A percentile compares a stretch with the other conserved stretches of the same genome.
Evolutionary conservation across 257 asterid species (phyloP).

Genomic region (Rauvolfia tetraphylla): DNA sequence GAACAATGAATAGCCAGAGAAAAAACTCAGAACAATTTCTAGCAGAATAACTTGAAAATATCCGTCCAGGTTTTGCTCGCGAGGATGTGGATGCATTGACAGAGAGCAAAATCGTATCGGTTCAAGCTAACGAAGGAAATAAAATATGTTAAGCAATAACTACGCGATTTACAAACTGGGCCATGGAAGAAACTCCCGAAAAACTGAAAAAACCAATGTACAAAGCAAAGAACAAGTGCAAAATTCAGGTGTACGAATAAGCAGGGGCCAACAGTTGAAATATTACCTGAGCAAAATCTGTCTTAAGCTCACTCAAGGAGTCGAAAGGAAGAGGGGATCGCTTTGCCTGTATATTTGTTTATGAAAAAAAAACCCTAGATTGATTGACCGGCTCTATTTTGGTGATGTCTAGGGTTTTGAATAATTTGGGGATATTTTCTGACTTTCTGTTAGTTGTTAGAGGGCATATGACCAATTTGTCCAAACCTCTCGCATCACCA

Average conservation of each 20-base stretch:
- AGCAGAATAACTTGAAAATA: neutral
- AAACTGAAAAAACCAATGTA: neutral
- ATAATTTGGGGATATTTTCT: slow-evolving; percentile 4
- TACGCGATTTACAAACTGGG: neutral
- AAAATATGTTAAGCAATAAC: neutral
- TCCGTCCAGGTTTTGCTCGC: neutral
- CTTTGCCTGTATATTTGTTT: neutral
- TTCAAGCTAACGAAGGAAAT: neutral
- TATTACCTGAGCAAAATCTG: neutral
- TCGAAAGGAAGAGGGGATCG: neutral
- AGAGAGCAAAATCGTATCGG: neutral
- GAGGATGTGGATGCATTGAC: neutral
- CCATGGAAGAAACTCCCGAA: neutral
- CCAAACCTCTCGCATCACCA: neutral
- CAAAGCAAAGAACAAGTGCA: neutral
- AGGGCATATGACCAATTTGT: slow-evolving; percentile 6
- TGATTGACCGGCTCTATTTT: neutral
- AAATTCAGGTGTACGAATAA: neutral
- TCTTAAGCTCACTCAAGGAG: neutral
- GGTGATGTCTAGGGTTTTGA: slow-evolving; percentile 19
- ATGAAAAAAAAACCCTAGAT: neutral
- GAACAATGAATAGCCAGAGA: neutral
- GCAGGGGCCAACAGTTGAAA: neutral
- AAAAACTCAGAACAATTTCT: neutral
- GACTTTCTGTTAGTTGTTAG: neutral